Conservation (phyloP, 2,329 filamentous ascomycete genomes). For the Ophiostoma pallidulum region DNA sequence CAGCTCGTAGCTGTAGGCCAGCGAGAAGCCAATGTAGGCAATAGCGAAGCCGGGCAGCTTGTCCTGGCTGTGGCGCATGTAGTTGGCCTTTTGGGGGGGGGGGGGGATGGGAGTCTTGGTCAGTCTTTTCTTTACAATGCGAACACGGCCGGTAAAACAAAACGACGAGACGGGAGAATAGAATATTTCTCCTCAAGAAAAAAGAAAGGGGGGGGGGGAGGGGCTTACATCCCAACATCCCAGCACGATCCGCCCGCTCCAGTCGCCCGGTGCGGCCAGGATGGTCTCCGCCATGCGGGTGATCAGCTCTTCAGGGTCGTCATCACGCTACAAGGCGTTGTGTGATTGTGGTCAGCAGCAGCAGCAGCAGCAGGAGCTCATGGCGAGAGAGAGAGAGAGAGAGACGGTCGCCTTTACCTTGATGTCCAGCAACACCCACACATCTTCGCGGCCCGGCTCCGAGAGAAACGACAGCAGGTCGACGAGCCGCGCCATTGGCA, state of each 20-base stretch:
- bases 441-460: slow-evolving; percentile 50
- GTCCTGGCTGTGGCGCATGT: slow-evolving; percentile 52
- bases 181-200: too few relatives aligned
- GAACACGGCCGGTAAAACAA: too few relatives aligned
- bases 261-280: slow-evolving; percentile 45
- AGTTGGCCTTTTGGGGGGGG: too few relatives aligned
- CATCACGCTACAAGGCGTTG: slow-evolving; percentile 55
- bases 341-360: not conserved
- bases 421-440: slow-evolving; percentile 83
- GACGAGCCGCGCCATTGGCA: slow-evolving; percentile 58
- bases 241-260: slow-evolving; percentile 65
- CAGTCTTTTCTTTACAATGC: too few relatives aligned
- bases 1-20: slow-evolving; percentile 61
- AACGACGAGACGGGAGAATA: too few relatives aligned
- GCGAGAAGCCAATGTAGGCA: slow-evolving; percentile 59
- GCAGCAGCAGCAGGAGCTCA: too few relatives aligned
- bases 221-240: slow-evolving; percentile 75
- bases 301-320: slow-evolving; percentile 63
- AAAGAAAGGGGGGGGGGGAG: too few relatives aligned
- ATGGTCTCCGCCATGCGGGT: slow-evolving; percentile 56
- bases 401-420: slow-evolving; percentile 46
- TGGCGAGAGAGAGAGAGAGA: not conserved
- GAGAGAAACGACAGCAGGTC: slow-evolving; percentile 68
- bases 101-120: too few relatives aligned
- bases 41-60: slow-evolving; percentile 55